Evolutionary conservation across 768 basidiomycete species (phyloP).

Genomic region (Macrolepiota fuliginosa): DNA sequence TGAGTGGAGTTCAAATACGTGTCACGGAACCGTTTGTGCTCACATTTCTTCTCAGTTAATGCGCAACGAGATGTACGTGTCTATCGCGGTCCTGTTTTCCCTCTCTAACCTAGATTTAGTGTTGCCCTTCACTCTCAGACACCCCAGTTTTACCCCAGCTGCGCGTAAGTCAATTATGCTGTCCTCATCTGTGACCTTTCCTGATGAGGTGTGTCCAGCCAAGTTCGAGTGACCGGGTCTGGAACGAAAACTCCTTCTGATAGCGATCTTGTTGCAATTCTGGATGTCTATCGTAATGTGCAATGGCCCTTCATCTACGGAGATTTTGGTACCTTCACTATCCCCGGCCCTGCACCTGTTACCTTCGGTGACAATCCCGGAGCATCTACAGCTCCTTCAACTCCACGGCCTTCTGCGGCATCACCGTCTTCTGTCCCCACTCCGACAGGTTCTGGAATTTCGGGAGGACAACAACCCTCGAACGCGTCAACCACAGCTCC

Average conservation of each 20-base stretch:
- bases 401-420: neutral
- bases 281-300: constrained; percentile 30
- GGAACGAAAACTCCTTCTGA: constrained; percentile 33
- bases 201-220: constrained; percentile 18
- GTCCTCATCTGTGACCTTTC: neutral
- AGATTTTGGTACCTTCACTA: constrained; percentile 30
- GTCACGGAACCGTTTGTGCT: neutral
- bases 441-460: constrained; percentile 8
- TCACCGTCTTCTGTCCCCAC: constrained; percentile 2
- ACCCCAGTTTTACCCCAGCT: constrained; percentile 48
- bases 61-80: constrained; percentile 45
- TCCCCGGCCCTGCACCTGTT: constrained; percentile 35
- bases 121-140: constrained; percentile 42
- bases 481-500: constrained; percentile 4
- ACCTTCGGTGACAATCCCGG: constrained; percentile 25
- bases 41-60: constrained; percentile 31
- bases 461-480: constrained; percentile 4
- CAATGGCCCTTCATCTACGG: constrained; percentile 34
- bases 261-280: constrained; percentile 32
- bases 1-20: constrained; percentile 25
- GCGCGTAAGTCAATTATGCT: constrained; percentile 35
- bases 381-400: constrained; percentile 2
- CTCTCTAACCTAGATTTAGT: constrained; percentile 22
- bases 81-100: neutral
- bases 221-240: constrained; percentile 35